These are phyloP conservation scores for Cryptomeria japonica DNA, from an alignment of 75 land plant species.

Conservation along the genomic window DNA sequence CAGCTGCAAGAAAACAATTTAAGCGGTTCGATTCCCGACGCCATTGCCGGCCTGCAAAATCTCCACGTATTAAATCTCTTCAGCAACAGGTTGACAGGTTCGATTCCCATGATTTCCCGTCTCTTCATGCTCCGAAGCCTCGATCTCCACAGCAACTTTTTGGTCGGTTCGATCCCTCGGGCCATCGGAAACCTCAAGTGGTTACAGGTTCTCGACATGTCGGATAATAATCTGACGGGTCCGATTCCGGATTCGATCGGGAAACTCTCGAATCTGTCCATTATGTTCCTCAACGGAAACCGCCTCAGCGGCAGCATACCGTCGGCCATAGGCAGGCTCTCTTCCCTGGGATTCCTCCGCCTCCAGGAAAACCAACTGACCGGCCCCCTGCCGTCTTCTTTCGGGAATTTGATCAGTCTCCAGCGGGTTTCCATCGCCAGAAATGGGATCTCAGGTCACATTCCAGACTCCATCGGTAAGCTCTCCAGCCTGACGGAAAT, in stretches of 20 bases:
- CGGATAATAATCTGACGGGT: conserved; percentile 43
- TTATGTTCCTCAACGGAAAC: conserved; percentile 21
- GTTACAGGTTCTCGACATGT: conserved; percentile 42
- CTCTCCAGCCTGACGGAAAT: conserved; percentile 19
- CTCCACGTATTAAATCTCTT: conserved; percentile 34
- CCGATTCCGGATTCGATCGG: conserved; percentile 35
- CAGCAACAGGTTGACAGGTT: conserved; percentile 50
- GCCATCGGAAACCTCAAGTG: conserved; percentile 17
- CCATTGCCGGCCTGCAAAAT: conserved; percentile 19
- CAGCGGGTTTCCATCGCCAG: conserved; percentile 24
- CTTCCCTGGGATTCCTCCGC: conserved; percentile 19
- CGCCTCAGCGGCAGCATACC: conserved; percentile 37
- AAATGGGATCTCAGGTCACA: conserved; percentile 32
- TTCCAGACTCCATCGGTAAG: conserved; percentile 29
- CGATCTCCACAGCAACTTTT: conserved; percentile 26
- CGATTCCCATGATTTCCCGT: conserved; percentile 36
- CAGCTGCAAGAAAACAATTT: conserved; percentile 51
- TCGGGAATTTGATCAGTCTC: conserved; percentile 22
- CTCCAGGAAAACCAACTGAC: conserved; percentile 25
- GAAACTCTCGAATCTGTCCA: background rate
- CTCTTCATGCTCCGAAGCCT: background rate
- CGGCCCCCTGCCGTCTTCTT: conserved; percentile 14
- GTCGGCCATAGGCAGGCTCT: conserved; percentile 16
- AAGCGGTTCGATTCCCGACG: conserved; percentile 35
- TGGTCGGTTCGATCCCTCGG: conserved; percentile 24